Evolutionary conservation across 345 rosid species (phyloP), one percentile per base, ranked within the genome.

Genomic region (Crucihimalaya himalaica): DNA sequence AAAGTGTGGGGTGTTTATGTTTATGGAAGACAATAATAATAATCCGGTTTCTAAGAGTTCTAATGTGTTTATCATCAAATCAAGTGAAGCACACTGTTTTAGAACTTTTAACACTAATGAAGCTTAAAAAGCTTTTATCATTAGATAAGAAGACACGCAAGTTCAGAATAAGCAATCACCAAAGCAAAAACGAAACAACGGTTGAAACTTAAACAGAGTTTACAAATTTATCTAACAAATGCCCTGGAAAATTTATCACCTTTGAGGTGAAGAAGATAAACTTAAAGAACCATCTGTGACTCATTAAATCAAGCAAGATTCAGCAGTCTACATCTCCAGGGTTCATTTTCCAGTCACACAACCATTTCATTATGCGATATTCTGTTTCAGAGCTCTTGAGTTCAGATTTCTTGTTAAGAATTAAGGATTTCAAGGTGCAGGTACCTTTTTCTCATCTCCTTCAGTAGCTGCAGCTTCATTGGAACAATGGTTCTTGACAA

Each of bases 401-500:
- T 31, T 47, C 9, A 15, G 1, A 2, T 14, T 7, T 68, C 42
- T 7, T 18, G 51, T 37, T 39, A 37, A 10, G 10, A 11, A 63
- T 43, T 6, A 2, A 32, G 8, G 47, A 55, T 70, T 55, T 76
- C 52, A 76, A 11, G 71, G 23, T 56, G 19, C 62, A 46, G 72
- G 2, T 71, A 55, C 84, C 78, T 83, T 85, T 48, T 76, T 84
- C 63, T 76, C 83, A 11, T 66, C 83, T 67, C 72, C 92, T 72
- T 84, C 86, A 1, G 32, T 52, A 6, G 87, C 80, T 8, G 86
- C 83, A 16, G 82, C 86, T 78, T 78, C 96, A 52, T 86, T 94
- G 13, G 96, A 85, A 76, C 83, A 89, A 78, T 94, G 98, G 79
- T 91, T 93, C 82, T 93, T 89, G 71, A 89, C 75, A 71, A 93